Base-by-base conservation (phyloP, 148 eudicot genomes). In the Camellia lanceoleosa region DNA sequence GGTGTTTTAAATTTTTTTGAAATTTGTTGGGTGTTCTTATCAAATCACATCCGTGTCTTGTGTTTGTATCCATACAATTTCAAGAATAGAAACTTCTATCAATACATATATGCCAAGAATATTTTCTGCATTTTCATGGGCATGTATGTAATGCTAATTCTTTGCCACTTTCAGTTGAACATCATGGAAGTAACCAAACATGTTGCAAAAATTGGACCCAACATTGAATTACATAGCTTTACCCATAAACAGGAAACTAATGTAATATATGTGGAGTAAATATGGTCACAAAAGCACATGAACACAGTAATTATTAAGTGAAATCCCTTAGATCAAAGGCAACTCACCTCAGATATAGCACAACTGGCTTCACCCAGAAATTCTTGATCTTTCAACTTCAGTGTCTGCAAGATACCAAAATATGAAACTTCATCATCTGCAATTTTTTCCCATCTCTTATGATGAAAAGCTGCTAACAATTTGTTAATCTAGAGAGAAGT, bases 301-400 rank as follows among this genome's bases (percentile, higher is more conserved):
- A 72, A 72, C 44, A 23, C 38, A 30, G 38, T 30, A 30, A 30
- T 30, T 30, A 30, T 54, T 68, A 55, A 18, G 3, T 12, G 60
- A 68, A 23, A 11, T 64, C 56, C 41, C 47, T 46, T 19, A 42
- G 30, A 46, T 82, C 20, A 2, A 61, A 80, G 46, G 51, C n/a
- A 44, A 83, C 84, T 81, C 85, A 91, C 99, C 98, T 96, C 95
- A 76, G 99, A 92, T 20, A 96, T 83, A 73, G 76, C 79, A 82
- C 99, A 94, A 63, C 44, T 89, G 58, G 93, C 94, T 91, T 94
- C 98, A 62, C 98, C 99, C 70, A 96, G 86, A 72, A 89, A 96
- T 14, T 96, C 99, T 80, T 96, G 99, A 74, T 94, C 92, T 68
- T 80, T 62, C 82, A 96, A 87, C 75, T 94, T 87, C 82, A 96